Evolutionary conservation across 805 yeast genomes (phyloP), one percentile per base, ranked within the genome.

Genomic region (Tetrapisispora pingtungensis): DNA sequence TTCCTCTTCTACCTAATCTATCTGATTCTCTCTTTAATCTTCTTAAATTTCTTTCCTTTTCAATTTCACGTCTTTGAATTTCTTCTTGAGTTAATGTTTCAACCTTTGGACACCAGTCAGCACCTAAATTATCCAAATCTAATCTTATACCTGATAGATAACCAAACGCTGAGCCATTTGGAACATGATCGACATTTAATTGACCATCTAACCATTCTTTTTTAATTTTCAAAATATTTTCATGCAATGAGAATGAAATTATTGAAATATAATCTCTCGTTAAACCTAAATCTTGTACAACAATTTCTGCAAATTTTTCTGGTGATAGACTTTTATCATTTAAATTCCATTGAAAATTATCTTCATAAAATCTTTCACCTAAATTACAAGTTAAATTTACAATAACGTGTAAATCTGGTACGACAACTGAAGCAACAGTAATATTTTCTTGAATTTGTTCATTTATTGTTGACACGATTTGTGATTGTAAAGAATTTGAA

Each of bases 291-390:
- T 93, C 98, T 33, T 77, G 72, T 4, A 86, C 96, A 3, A 90
- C 87, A 7, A 75, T 73, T 46, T 72, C 74, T 0, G 97, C 95
- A 68, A 93, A 93, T 43, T 67, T 67, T 59, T 88, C 96, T 0
- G 98, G 97, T 1, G 87, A 75, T 19, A 84, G 42, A 2, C 62
- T 50, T 32, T 58, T 44, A 31, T 67, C 71, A 49, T 67, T 72
- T 36, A 93, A 69, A 57, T 93, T 94, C 97, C 97, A 90, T 64
- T 93, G 97, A 51, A 93, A 82, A 60, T 84, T 83, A 64, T 93
- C 98, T 53, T 88, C 95, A 56, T 80, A 88, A 35, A 89, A 72
- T 53, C 80, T 81, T 58, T 84, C 84, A 51, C 88, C 87, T 49
- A 93, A 67, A 57, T 83, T 86, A 40, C 93, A 84, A 14, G 90